Percentiles rank a stretch among this genome's conserved stretches.
Evolutionary conservation across 345 rosid species (phyloP).

Genomic region (Turritis glabra): DNA sequence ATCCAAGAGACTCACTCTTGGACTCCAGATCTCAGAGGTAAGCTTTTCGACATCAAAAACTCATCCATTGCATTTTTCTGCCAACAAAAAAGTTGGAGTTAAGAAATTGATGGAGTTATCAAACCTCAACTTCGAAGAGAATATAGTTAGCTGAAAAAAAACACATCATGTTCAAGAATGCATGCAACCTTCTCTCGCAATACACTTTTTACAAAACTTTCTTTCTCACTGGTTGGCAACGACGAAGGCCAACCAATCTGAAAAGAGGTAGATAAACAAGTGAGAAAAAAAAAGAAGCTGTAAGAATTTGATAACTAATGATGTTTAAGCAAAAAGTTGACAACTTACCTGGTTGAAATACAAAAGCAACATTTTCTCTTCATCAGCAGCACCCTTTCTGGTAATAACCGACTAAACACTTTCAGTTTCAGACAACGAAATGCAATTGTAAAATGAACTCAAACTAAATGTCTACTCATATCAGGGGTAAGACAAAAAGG

Average conservation of each 20-base stretch:
- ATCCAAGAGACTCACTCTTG: conserved; percentile 63
- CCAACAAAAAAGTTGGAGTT: conserved; percentile 37
- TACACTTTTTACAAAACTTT: conserved; percentile 60
- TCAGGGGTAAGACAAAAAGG: background rate
- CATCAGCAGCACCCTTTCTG: conserved; percentile 87
- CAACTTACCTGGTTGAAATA: conserved; percentile 70
- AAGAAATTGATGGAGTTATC: conserved; percentile 17
- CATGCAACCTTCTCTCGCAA: conserved; percentile 70
- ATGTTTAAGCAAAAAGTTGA: conserved; percentile 1
- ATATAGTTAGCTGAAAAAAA: conserved; percentile 1
- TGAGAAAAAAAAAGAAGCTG: background rate
- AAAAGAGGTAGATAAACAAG: conserved; percentile 14
- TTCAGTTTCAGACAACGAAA: conserved; percentile 13
- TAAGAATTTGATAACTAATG: background rate
- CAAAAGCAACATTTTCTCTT: conserved; percentile 82
- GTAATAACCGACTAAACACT: conserved; percentile 14
- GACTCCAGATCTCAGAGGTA: conserved; percentile 83
- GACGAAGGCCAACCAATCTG: conserved; percentile 99
- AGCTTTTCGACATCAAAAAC: conserved; percentile 55
- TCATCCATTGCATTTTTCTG: conserved; percentile 85
- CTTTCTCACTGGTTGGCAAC: conserved; percentile 85
- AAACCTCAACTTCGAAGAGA: background rate
- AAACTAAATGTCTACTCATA: conserved; percentile 2
- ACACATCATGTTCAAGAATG: conserved; percentile 11
- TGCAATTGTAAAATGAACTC: background rate